Percentiles rank a stretch among this genome's conserved stretches.
phyloP scores from a whole-genome alignment of 2,329 filamentous ascomycete species.

The Stachybotrys chartarum region DNA sequence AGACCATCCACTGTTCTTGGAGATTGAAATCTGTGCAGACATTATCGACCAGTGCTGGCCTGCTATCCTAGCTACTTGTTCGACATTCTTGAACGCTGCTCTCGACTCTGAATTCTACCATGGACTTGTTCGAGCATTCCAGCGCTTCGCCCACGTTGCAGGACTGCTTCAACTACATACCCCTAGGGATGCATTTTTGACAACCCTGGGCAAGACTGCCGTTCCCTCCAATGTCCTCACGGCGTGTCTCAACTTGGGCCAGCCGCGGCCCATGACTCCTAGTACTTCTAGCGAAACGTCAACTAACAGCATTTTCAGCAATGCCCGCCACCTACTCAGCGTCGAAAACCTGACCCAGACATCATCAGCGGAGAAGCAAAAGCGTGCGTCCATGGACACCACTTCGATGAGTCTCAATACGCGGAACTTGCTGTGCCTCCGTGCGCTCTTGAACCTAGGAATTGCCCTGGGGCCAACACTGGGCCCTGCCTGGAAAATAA shows the following conservation, averaged over 20 bases:
- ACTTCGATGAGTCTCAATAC: slow-evolving; percentile 61
- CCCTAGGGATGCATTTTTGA: slow-evolving; percentile 88
- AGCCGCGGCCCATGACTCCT: slow-evolving; percentile 33
- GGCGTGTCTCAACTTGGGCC: slow-evolving; percentile 46
- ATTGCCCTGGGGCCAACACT: slow-evolving; percentile 90
- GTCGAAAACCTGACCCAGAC: slow-evolving; percentile 62
- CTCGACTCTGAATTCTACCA: slow-evolving; percentile 94
- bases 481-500: slow-evolving; percentile 77
- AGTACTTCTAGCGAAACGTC: slow-evolving; percentile 38
- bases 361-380: slow-evolving; percentile 50
- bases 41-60: slow-evolving; percentile 95
- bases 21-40: slow-evolving; percentile 69
- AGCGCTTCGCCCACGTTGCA: slow-evolving; percentile 91
- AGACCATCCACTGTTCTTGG: slow-evolving; percentile 61
- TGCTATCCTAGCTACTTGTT: slow-evolving; percentile 87
- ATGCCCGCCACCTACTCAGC: slow-evolving; percentile 65
- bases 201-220: slow-evolving; percentile 86
- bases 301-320: slow-evolving; percentile 55
- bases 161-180: slow-evolving; percentile 78
- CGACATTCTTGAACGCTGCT: slow-evolving; percentile 87
- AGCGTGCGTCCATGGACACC: slow-evolving; percentile 52
- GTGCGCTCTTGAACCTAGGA: slow-evolving; percentile 88
- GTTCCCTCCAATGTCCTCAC: slow-evolving; percentile 74
- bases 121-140: slow-evolving; percentile 82
- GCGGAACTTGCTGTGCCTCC: slow-evolving; percentile 80